Conservation (phyloP, 2,329 filamentous ascomycete genomes). For the Aspergillus glaucus region DNA sequence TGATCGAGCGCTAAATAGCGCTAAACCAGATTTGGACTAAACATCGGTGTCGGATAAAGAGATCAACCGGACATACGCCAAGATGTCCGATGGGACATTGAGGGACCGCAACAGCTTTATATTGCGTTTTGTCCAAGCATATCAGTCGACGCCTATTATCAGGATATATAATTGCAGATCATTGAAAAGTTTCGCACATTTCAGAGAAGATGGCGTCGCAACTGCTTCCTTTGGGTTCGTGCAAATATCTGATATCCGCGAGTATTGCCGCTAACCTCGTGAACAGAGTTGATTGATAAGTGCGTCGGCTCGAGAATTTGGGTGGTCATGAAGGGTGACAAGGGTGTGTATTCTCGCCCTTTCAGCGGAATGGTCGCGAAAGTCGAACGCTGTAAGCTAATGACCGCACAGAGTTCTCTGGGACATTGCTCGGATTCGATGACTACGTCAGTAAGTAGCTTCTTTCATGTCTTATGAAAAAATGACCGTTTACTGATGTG, state of each 20-base stretch:
- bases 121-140: background rate
- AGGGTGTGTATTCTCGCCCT: conserved; percentile 48
- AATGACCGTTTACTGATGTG: conserved; percentile 10
- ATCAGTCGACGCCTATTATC: background rate
- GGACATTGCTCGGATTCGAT: conserved; percentile 90
- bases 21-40: background rate
- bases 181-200: background rate
- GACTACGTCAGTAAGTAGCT: conserved; percentile 94
- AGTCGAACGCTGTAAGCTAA: conserved; percentile 7
- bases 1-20: background rate
- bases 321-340: conserved; percentile 99
- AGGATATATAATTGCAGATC: background rate
- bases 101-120: background rate
- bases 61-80: background rate
- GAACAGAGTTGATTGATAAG: conserved; percentile 91
- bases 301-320: conserved; percentile 96
- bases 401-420: conserved; percentile 71
- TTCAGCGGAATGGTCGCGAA: background rate
- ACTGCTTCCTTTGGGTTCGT: conserved; percentile 62
- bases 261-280: conserved; percentile 13
- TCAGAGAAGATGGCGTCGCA: conserved; percentile 58
- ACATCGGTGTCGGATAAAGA: background rate
- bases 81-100: background rate
- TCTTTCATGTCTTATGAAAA: background rate
- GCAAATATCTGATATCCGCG: conserved; percentile 3